A percentile compares a stretch with the other conserved stretches of the same genome.
phyloP scores from a whole-genome alignment of 1,284 basidiomycete species.

The Dichomitus squalens region DNA sequence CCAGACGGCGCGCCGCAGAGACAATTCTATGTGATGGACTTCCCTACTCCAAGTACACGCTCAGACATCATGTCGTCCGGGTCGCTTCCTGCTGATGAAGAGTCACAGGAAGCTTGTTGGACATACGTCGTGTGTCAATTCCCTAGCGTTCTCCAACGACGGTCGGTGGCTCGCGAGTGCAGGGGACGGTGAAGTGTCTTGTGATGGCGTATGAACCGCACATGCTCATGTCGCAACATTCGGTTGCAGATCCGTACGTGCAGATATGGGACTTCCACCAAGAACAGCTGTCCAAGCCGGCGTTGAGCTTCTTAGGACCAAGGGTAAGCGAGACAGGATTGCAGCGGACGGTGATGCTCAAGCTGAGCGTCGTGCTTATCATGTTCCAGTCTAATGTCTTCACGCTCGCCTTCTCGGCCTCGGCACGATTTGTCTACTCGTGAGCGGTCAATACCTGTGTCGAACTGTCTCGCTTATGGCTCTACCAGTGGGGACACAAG shows the following conservation, averaged over 20 bases:
- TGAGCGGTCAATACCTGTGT: constrained; percentile 37
- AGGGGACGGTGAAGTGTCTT: constrained; percentile 60
- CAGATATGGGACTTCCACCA: constrained; percentile 74
- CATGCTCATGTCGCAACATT: not conserved
- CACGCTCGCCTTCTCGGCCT: constrained; percentile 65
- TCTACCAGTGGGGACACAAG: constrained; percentile 63
- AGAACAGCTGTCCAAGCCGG: constrained; percentile 52
- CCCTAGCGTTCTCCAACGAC: constrained; percentile 62
- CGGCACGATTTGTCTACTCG: constrained; percentile 65
- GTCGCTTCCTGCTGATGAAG: not conserved
- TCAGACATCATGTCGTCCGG: not conserved
- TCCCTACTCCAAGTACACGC: constrained; percentile 20
- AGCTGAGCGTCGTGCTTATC: constrained; percentile 8
- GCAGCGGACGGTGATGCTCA: not conserved
- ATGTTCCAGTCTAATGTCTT: constrained; percentile 66
- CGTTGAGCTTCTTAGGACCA: constrained; percentile 51
- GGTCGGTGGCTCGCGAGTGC: constrained; percentile 76
- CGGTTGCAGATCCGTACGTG: constrained; percentile 54
- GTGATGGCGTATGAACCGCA: not conserved
- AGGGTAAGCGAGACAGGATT: constrained; percentile 37
- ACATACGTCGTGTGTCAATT: constrained; percentile 75
- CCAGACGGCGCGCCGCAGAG: constrained; percentile 4
- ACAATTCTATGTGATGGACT: constrained; percentile 5
- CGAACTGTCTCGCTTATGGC: constrained; percentile 1
- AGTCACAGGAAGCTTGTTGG: constrained; percentile 51